Evolutionary conservation across 768 basidiomycete species (phyloP), one percentile per base, ranked within the genome.

Genomic region (Suillus fuscotomentosus): DNA sequence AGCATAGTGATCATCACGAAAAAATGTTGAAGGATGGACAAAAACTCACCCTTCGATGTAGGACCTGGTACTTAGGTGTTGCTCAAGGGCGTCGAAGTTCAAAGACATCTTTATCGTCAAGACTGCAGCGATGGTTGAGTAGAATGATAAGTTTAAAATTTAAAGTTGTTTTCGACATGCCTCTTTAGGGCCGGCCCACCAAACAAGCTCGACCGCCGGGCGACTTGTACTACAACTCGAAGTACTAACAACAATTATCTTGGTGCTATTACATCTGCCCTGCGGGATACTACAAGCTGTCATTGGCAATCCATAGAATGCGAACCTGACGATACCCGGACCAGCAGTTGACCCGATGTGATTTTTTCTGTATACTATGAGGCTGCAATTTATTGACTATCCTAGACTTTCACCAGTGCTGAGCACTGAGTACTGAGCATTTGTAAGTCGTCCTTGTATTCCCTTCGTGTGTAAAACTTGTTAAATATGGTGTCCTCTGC

Each of bases 1-100:
- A 91, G 90, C 90, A 75, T 80, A 70, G 68, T 74, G 77, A 77
- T 92, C 91, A 91, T 93, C 89, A 84, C 60, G 66, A 66, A 69
- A 69, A 45, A 56, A 42, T 39, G 39, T 51, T 60, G 34, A 48
- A 57, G 55, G 41, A 60, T 45, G 59, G 54, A 59, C 57, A 65
- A n/a, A 57, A 22, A 84, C 92, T 85, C 63, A 96, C 95, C 95
- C 95, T 76, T 95, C 92, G 59, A 97, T 83, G 77, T 97, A 97
- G 65, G 94, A 94, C 76, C 92, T 84, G 72, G 89, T 86, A 63
- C 88, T 76, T 71, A 99, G 92, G 84, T 96, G 93, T 64, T 88
- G 76, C 75, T 99, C 92, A 73, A 98, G 90, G 69, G 90, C 86
- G 36, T 74, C 67, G 69, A 92, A 82, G 77, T 92, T 81, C 69